Percentiles rank a stretch among this genome's conserved stretches.
Conservation (phyloP, 305 asterid genomes). For the Solanum chacoense region DNA sequence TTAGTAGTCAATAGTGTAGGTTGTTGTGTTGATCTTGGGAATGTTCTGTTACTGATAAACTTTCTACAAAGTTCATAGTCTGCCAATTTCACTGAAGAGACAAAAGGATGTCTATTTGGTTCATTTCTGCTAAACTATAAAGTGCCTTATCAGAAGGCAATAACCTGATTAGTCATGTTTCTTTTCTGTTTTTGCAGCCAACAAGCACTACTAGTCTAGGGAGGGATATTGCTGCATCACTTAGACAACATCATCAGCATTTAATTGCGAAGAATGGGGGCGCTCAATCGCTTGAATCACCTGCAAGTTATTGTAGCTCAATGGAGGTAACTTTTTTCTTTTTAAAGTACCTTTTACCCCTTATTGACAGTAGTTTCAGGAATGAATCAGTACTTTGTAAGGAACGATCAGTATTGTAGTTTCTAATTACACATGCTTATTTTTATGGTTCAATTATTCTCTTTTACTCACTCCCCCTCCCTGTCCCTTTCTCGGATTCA, state of each 20-base stretch:
- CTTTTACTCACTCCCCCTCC: neutral
- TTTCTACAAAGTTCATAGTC: neutral
- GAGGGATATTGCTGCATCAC: conserved; percentile 25
- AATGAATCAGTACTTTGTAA: neutral
- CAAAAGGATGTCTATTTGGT: neutral
- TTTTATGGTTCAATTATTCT: neutral
- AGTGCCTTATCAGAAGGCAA: neutral
- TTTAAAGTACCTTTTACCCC: neutral
- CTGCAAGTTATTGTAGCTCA: conserved; percentile 58
- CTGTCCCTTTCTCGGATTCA: neutral
- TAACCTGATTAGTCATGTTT: neutral
- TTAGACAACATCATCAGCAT: conserved; percentile 22
- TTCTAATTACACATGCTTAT: neutral
- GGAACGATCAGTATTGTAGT: neutral
- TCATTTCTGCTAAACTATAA: neutral
- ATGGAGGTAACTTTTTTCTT: conserved; percentile 54
- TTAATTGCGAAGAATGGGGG: conserved; percentile 23
- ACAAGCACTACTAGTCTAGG: conserved; percentile 15
- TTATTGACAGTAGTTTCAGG: neutral
- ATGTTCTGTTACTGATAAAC: neutral
- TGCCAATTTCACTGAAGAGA: neutral
- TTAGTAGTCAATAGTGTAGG: neutral
- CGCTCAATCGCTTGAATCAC: conserved; percentile 36
- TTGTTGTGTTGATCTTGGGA: neutral
- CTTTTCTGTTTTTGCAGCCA: conserved; percentile 29